phyloP scores from a whole-genome alignment of 768 basidiomycete species.

The Tephrocybe sp. region DNA sequence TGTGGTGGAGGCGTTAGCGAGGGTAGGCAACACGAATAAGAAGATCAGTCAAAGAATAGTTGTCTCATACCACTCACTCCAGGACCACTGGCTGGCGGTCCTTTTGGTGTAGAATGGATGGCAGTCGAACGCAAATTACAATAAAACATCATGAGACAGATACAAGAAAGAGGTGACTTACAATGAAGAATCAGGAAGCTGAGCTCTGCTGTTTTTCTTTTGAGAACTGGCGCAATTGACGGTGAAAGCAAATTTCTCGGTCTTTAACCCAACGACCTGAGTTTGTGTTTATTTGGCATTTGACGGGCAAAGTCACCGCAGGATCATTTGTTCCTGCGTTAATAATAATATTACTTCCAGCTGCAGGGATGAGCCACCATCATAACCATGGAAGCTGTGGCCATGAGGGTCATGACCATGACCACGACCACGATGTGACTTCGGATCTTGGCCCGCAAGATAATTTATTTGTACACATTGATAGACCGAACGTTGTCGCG shows the following conservation, averaged over 20 bases:
- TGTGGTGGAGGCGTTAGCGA: constrained; percentile 19
- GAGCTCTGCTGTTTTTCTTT: too few species aligned
- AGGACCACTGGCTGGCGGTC: constrained; percentile 74
- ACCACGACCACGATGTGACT: constrained; percentile 57
- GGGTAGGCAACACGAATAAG: constrained; percentile 1
- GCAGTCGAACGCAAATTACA: constrained; percentile 91
- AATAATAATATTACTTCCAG: too few species aligned
- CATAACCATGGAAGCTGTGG: constrained; percentile 51
- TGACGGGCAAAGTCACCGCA: too few species aligned
- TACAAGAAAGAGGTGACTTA: constrained; percentile 21
- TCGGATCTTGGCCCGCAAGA: constrained; percentile 58
- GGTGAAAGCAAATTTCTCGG: too few species aligned
- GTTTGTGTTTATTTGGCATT: too few species aligned
- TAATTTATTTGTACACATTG: constrained; percentile 73
- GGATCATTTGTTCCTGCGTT: too few species aligned
- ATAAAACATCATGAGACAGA: constrained; percentile 47
- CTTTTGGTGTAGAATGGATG: constrained; percentile 63
- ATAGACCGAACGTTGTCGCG: constrained; percentile 75
- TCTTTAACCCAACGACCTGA: too few species aligned
- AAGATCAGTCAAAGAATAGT: constrained; percentile 46
- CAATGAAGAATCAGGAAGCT: background rate
- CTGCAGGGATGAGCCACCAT: constrained; percentile 50
- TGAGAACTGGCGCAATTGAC: too few species aligned
- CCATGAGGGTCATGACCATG: constrained; percentile 53
- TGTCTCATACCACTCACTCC: constrained; percentile 73